Base-by-base conservation (phyloP, 2,329 filamentous ascomycete species). In the Falciphora oryzae region DNA sequence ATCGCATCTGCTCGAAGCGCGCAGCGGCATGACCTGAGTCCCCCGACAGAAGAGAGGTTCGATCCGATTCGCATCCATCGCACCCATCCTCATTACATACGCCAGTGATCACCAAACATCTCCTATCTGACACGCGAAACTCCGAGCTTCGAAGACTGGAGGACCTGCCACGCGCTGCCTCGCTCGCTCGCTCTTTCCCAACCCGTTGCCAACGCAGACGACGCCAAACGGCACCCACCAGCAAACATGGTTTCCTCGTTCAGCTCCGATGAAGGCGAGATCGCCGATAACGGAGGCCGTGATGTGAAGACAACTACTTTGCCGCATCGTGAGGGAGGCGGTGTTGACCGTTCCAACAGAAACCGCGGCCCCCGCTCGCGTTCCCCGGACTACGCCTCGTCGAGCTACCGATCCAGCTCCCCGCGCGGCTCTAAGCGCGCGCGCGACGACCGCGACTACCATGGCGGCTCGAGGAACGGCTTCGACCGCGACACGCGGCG, bases 301-400 rank as follows among this genome's bases (percentile, higher is more conserved):
- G 75, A 81, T 73, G 79, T 79, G 77, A 95, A 95, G 92, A 91
- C 92, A 95, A 91, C 90, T 91, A 89, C 89, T 88, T 86, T 88
- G 84, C 82, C 84, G 83, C 84, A 84, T 78, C 80, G 85, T 84
- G 86, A 88, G 85, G 85, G 53, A 89, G 88, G 81, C 86, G 88
- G 85, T 86, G 89, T 96, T 96, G 91, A 96, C 92, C 90, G 89
- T 86, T 87, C 83, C 84, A 85, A 90, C 90, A 96, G 92, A 93
- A 84, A 79, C 80, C 86, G 84, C 79, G 82, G 78, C 76, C 85
- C 81, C 82, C 74, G 79, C 71, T 84, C 85, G 70, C 79, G 77
- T 74, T 86, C 85, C 68, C 85, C 85, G 70, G 83, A 84, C 72
- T 71, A 77, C 69, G 78, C 75, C 71, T 74, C 72, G 68, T 75